Conservation (phyloP, 148 eudicot genomes). For the Camellia sinensis region DNA sequence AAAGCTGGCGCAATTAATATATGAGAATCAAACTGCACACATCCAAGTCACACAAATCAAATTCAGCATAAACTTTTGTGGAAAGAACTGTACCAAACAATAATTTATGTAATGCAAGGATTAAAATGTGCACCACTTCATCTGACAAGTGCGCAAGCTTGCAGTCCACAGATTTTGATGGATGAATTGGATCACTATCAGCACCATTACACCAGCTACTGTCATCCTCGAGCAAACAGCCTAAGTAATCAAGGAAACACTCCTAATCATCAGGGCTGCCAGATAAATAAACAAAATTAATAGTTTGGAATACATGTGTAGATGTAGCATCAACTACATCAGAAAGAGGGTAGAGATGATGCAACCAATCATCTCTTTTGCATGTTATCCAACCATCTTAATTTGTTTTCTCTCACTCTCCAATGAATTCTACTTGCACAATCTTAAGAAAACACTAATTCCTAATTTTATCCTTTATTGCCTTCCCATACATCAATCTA, state of each 20-base stretch:
- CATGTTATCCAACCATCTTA: too few relatives aligned
- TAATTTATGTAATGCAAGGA: not conserved
- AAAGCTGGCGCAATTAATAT: slow-evolving; percentile 64
- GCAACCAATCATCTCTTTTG: not conserved
- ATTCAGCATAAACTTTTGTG: not conserved
- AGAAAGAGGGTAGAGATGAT: not conserved
- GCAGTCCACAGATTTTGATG: slow-evolving; percentile 37
- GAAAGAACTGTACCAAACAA: not conserved
- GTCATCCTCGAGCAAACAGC: slow-evolving; percentile 85
- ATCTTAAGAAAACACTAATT: too few relatives aligned
- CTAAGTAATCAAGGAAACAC: slow-evolving; percentile 73
- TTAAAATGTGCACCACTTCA: slow-evolving; percentile 50
- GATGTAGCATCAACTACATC: not conserved
- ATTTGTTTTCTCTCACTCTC: too few relatives aligned
- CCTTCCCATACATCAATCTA: too few relatives aligned
- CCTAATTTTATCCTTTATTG: too few relatives aligned
- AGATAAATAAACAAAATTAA: slow-evolving; percentile 26
- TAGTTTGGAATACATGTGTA: not conserved
- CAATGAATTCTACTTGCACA: too few relatives aligned
- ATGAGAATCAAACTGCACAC: slow-evolving; percentile 77
- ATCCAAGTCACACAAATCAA: slow-evolving; percentile 24
- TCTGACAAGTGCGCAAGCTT: slow-evolving; percentile 53
- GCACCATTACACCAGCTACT: slow-evolving; percentile 43
- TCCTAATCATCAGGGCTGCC: slow-evolving; percentile 97
- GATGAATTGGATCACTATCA: slow-evolving; percentile 37